Conservation (phyloP, 257 asterid species). For the Salvia splendens region DNA sequence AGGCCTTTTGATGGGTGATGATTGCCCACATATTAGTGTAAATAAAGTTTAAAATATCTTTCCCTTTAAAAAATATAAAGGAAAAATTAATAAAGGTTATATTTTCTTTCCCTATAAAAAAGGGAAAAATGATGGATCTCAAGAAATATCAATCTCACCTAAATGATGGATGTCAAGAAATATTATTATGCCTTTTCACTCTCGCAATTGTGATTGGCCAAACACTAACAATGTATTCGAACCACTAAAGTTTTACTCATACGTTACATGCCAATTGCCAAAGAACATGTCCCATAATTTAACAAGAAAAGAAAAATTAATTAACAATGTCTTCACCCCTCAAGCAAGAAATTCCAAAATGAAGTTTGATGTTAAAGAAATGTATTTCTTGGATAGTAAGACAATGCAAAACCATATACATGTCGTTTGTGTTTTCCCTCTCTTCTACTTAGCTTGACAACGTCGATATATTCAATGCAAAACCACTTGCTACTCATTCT, state of each 20-base stretch:
- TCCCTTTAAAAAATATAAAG: background rate
- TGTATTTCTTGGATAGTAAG: constrained; percentile 29
- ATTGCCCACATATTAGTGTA: too few relatives aligned
- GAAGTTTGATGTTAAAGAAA: background rate
- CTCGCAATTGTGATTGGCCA: too few relatives aligned
- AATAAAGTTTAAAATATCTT: background rate
- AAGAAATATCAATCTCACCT: too few relatives aligned
- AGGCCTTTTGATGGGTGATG: too few relatives aligned
- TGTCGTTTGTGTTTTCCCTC: constrained; percentile 3
- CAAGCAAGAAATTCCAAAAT: constrained; percentile 27
- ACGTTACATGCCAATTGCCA: too few relatives aligned
- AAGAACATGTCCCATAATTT: background rate
- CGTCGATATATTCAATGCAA: constrained; percentile 29
- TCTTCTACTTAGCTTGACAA: background rate
- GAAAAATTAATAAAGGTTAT: background rate
- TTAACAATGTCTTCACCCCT: background rate
- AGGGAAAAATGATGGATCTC: too few relatives aligned
- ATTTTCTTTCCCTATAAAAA: too few relatives aligned
- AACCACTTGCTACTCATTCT: constrained; percentile 11
- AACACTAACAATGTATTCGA: too few relatives aligned
- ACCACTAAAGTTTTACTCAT: too few relatives aligned
- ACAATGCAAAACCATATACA: background rate
- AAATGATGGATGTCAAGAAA: too few relatives aligned
- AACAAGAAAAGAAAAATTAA: background rate
- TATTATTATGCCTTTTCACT: too few relatives aligned